These are phyloP conservation scores for Phytopythium kandeliae DNA, from an alignment of 352 stramenopile genomes.

Conservation along the genomic window DNA sequence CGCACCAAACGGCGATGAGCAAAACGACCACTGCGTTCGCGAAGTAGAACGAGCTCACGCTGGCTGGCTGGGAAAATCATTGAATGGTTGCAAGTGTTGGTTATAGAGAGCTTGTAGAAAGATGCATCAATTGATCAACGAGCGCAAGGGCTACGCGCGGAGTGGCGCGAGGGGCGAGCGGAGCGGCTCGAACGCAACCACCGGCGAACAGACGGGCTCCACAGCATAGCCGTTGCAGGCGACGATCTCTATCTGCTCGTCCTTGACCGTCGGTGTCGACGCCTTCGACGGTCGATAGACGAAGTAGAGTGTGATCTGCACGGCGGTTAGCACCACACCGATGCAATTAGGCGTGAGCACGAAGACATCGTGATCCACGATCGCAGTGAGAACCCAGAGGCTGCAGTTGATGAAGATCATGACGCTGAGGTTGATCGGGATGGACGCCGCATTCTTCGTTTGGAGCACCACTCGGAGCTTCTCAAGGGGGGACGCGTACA, in stretches of 20 bases:
- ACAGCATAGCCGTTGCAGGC: not conserved
- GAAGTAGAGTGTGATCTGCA: constrained; percentile 55
- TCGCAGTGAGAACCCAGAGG: constrained; percentile 46
- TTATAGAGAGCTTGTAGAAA: too few relatives aligned
- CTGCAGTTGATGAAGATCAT: constrained; percentile 47
- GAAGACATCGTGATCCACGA: constrained; percentile 36
- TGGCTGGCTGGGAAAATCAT: too few relatives aligned
- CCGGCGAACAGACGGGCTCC: not conserved
- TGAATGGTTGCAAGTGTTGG: too few relatives aligned
- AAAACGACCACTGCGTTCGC: too few relatives aligned
- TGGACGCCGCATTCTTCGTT: constrained; percentile 43
- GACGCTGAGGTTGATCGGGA: constrained; percentile 43
- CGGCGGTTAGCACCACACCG: constrained; percentile 24
- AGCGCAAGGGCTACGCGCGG: not conserved
- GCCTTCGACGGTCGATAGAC: constrained; percentile 18
- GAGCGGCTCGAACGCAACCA: constrained; percentile 1
- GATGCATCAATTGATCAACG: too few relatives aligned
- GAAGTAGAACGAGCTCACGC: too few relatives aligned
- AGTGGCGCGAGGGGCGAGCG: constrained; percentile 1
- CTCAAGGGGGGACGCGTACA: constrained; percentile 56
- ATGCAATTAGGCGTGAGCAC: constrained; percentile 42
- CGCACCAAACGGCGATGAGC: too few relatives aligned
- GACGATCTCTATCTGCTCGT: constrained; percentile 1
- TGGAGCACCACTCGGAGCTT: constrained; percentile 42
- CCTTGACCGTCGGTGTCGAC: not conserved